Conservation (phyloP, 2,329 filamentous ascomycete genomes). For the Cercospora zeina region DNA sequence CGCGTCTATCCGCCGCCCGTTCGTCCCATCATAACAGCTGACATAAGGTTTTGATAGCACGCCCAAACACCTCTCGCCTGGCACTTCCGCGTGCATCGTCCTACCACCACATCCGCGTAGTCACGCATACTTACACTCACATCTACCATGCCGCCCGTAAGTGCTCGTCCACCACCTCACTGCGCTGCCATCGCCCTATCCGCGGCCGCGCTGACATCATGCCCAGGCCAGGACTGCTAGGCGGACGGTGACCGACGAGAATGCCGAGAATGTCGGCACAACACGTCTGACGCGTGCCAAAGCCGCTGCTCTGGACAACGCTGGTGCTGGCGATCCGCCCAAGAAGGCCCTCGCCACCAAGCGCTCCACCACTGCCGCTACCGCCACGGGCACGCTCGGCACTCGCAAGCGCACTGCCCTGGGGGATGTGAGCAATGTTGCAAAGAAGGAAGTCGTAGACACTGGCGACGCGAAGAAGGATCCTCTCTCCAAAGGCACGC, state of each 20-base stretch:
- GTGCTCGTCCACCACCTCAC: constrained; percentile 23
- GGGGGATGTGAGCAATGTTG: constrained; percentile 93
- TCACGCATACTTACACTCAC: constrained; percentile 22
- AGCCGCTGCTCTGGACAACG: constrained; percentile 64
- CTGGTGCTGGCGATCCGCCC: constrained; percentile 59
- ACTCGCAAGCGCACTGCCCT: constrained; percentile 74
- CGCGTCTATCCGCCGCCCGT: constrained; percentile 36
- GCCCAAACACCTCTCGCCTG: constrained; percentile 25
- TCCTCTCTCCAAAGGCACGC: constrained; percentile 56
- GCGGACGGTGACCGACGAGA: constrained; percentile 82
- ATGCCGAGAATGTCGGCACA: constrained; percentile 71
- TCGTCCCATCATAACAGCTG: constrained; percentile 35
- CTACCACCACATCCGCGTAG: constrained; percentile 23
- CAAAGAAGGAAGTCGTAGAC: constrained; percentile 66
- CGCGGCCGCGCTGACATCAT: constrained; percentile 45
- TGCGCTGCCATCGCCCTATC: constrained; percentile 16
- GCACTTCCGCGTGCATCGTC: constrained; percentile 29
- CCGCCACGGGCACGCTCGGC: constrained; percentile 47
- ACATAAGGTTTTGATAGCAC: constrained; percentile 33
- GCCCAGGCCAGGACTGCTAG: constrained; percentile 68
- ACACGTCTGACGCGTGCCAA: constrained; percentile 93
- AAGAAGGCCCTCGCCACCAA: constrained; percentile 52
- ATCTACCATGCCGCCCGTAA: constrained; percentile 43
- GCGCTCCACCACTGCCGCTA: constrained; percentile 47
- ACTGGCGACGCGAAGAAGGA: constrained; percentile 63